Percentiles rank a stretch among this genome's conserved stretches.
These are phyloP conservation scores for Penicillium lagena DNA, from an alignment of 495 filamentous ascomycete species.

Conservation along the genomic window DNA sequence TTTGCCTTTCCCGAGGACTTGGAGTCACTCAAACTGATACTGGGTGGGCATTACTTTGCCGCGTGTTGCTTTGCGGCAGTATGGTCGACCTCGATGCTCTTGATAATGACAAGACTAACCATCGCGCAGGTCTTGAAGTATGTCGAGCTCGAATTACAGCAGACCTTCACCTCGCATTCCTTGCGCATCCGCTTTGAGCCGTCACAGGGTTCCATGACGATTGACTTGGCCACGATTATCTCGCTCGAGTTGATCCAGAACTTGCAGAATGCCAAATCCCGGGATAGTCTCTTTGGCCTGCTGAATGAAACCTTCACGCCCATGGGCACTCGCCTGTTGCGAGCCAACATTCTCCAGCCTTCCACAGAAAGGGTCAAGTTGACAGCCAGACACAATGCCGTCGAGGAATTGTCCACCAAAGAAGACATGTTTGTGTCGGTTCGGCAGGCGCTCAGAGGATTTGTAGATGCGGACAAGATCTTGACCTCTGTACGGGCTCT, in stretches of 20 bases:
- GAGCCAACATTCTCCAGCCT: slow-evolving; percentile 84
- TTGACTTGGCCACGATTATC: slow-evolving; percentile 78
- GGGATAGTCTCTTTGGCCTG: slow-evolving; percentile 73
- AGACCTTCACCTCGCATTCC: slow-evolving; percentile 67
- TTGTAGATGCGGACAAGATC: slow-evolving; percentile 47
- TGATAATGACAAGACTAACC: slow-evolving; percentile 4
- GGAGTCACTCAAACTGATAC: slow-evolving; percentile 68
- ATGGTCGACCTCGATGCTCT: slow-evolving; percentile 18
- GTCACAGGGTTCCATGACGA: slow-evolving; percentile 92
- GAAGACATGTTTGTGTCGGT: slow-evolving; percentile 83
- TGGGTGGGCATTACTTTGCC: slow-evolving; percentile 83
- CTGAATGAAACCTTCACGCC: slow-evolving; percentile 81
- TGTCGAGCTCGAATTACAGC: slow-evolving; percentile 58
- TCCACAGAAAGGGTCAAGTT: slow-evolving; percentile 62
- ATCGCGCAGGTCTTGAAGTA: slow-evolving; percentile 66
- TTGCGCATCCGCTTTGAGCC: slow-evolving; percentile 80
- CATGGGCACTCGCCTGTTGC: slow-evolving; percentile 77
- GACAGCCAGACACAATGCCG: slow-evolving; percentile 66
- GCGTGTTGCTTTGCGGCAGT: slow-evolving; percentile 86
- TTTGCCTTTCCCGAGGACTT: slow-evolving; percentile 72
- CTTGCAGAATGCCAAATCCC: slow-evolving; percentile 65
- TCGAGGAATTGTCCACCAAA: slow-evolving; percentile 76
- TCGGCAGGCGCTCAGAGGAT: slow-evolving; percentile 65
- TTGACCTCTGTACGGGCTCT: slow-evolving; percentile 20
- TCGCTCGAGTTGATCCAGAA: slow-evolving; percentile 91